Base-by-base conservation (phyloP, 2,329 filamentous ascomycete species). In the Lecanosticta acicola region DNA sequence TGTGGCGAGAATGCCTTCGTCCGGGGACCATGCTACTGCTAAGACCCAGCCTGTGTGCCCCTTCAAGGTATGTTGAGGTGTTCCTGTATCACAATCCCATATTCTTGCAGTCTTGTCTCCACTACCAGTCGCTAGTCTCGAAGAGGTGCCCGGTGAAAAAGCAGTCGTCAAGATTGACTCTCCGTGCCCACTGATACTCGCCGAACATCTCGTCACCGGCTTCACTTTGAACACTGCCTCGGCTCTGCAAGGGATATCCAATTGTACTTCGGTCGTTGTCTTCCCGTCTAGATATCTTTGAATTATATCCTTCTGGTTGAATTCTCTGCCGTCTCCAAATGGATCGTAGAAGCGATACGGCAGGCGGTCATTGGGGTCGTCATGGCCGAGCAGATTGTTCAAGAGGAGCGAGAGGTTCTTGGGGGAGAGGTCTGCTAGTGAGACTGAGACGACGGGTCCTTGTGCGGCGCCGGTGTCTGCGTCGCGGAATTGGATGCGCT, bases 171-270 rank as follows among this genome's bases (percentile, higher is more conserved):
- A 74, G 57, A 97, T 97, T 2, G 90, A 83, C 66, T 95, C 86
- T 32, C 89, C 90, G 67, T 98, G 93, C 10, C 93, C 93, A 3
- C 85, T 83, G 55, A 97, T 94, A 43, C 83, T 83, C 50, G 90
- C 86, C 4, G 90, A 85, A 71, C 93, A 91, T 66, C 93, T 79
- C 39, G 90, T 91, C 34, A 96, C 89, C 9, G 88, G 85, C 59
- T 93, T 89, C 18, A 97, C 93, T 59, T 85, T 83, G 73, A 96
- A 97, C 0, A 97, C 85, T 17, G 91, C 88, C 67, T 98, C 91
- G 0, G 93, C 91, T 32, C 80, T 79, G 64, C 80, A 83, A 48
- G 81, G 77, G 11, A 84, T 74, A 33, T 76, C 73, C 19, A 84
- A 71, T 26, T 77, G 74, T 51, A 80, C 76, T 71, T 85, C 81